These are phyloP conservation scores for Hypomontagnella monticulosa DNA, from an alignment of 495 filamentous ascomycete species.

Conservation along the genomic window DNA sequence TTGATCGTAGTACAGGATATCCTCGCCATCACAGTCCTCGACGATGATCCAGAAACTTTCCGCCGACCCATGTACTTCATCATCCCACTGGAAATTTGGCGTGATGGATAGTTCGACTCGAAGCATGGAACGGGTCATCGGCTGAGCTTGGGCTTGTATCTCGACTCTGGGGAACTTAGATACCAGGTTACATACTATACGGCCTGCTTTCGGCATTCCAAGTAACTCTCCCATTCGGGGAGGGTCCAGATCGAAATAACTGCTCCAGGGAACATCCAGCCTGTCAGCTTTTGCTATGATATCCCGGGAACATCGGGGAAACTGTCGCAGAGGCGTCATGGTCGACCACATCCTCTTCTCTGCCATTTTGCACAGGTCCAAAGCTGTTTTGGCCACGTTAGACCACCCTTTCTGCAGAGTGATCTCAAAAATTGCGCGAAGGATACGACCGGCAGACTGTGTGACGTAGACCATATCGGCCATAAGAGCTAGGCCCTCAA, in stretches of 20 bases:
- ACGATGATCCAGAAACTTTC: conserved; percentile 98
- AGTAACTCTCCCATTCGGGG: conserved; percentile 97
- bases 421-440: conserved; percentile 96
- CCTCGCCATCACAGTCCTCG: conserved; percentile 96
- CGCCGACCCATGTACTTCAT: conserved; percentile 82
- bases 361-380: conserved; percentile 98
- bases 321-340: conserved; percentile 95
- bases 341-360: conserved; percentile 99
- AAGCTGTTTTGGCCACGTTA: conserved; percentile 87
- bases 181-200: conserved; percentile 83
- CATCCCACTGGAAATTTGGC: conserved; percentile 97
- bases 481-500: conserved; percentile 96
- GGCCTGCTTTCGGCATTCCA: conserved; percentile 89
- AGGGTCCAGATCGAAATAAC: conserved; percentile 94
- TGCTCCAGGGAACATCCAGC: conserved; percentile 92
- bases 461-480: conserved; percentile 99
- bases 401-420: conserved; percentile 96
- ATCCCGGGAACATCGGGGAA: conserved; percentile 80
- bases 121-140: conserved; percentile 96
- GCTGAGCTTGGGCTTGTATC: conserved; percentile 90
- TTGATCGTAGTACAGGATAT: conserved; percentile 94
- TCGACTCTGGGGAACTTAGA: conserved; percentile 94
- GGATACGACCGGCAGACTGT: conserved; percentile 94
- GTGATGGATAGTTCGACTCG: conserved; percentile 91
- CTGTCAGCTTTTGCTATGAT: conserved; percentile 91